Base-by-base conservation (phyloP, 176 grass and related monocot species). In the Juncus effusus region DNA sequence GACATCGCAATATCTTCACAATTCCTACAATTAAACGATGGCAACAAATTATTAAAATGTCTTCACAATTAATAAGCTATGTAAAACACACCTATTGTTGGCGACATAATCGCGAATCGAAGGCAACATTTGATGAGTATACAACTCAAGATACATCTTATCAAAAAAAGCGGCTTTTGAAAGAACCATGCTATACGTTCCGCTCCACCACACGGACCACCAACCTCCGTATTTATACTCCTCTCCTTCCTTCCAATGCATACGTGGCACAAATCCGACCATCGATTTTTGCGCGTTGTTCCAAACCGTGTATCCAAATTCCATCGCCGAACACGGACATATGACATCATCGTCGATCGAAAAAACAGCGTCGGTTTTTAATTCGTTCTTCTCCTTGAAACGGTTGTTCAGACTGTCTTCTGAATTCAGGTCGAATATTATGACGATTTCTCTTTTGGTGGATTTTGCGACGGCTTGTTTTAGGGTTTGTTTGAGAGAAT, bases 121-220 rank as follows among this genome's bases (percentile, higher is more conserved):
- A 2, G 65, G 73, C 5, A 41, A 54, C 94, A 99, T 93, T n/a
- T 67, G 57, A 60, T 93, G 70, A 37, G 80, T 99, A 57, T 99
- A 99, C 4, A 93, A 35, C 75, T 80, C 80, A 58, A 99, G 68
- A 68, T 99, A 99, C 35, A 71, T 41, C 35, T 13, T 82, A 62
- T 93, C 88, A 56, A 99, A 78, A 76, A 99, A 99, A 51, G 85
- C 75, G 1, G 88, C 81, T 72, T 99, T 99, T 10, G 94, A 99
- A 42, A 99, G 94, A 76, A 99, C 73, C 73, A 99, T 90, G 9
- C 94, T 99, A 9, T 99, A 99, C 42, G 88, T 80, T 67, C 94
- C 94, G 38, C 75, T 86, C 88, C 94, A 90, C 94, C 94, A 99
- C 54, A 99, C 94, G 56, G 94, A 99, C 94, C 94, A 87, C 94